phyloP scores from a whole-genome alignment of 495 filamentous ascomycete genomes.

The Cercophora sp. region DNA sequence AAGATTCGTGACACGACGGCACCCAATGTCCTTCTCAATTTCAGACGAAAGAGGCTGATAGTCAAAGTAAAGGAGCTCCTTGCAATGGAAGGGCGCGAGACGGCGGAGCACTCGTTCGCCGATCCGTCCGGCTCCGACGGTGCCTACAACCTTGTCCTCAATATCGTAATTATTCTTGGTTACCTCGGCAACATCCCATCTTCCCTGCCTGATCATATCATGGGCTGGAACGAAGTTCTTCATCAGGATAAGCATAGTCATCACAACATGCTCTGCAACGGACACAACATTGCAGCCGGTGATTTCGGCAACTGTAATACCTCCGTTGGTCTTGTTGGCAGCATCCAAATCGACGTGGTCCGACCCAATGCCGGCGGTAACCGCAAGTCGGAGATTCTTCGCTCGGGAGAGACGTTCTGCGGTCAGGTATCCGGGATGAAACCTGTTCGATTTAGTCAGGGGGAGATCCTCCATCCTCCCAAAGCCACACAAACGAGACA shows the following conservation, averaged over 20 bases:
- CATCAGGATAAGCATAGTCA: slow-evolving; percentile 95
- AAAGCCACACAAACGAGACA: too few species aligned
- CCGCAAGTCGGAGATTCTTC: slow-evolving; percentile 95
- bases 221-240: slow-evolving; percentile 98
- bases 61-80: slow-evolving; percentile 98
- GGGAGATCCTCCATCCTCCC: too few species aligned
- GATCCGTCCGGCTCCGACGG: slow-evolving; percentile 94
- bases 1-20: slow-evolving; percentile 76
- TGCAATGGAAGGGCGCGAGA: slow-evolving; percentile 97
- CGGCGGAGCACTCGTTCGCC: slow-evolving; percentile 95
- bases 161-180: slow-evolving; percentile 98
- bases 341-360: slow-evolving; percentile 97
- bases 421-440: slow-evolving; percentile 97
- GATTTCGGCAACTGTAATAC: slow-evolving; percentile 94
- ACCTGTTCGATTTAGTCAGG: too few species aligned
- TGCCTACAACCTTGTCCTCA: slow-evolving; percentile 96
- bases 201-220: slow-evolving; percentile 81
- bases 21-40: slow-evolving; percentile 94
- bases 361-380: slow-evolving; percentile 96
- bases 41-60: slow-evolving; percentile 89
- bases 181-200: slow-evolving; percentile 92
- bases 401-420: slow-evolving; percentile 94
- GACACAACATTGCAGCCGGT: slow-evolving; percentile 92
- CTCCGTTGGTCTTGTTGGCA: slow-evolving; percentile 97
- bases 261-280: slow-evolving; percentile 91